Evolutionary conservation across 345 rosid genomes (phyloP).

Genomic region (Triadica sebifera): DNA sequence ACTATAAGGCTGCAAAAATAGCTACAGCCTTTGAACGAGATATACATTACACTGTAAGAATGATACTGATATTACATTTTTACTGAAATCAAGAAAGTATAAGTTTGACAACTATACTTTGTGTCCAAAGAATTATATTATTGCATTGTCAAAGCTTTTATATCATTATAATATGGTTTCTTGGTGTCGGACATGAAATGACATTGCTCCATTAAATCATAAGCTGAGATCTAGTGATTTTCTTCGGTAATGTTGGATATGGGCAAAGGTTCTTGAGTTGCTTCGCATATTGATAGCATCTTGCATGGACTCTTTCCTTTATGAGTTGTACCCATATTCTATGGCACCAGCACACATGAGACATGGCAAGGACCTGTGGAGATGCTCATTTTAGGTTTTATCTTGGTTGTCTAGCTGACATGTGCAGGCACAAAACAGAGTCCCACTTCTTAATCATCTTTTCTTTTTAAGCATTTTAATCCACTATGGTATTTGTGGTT

Average conservation of each 20-base stretch:
- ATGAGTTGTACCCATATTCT: neutral
- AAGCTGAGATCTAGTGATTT: neutral
- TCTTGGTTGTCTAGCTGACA: constrained; percentile 5
- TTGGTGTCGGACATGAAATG: neutral
- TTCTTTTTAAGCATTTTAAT: no score
- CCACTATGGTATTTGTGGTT: no score
- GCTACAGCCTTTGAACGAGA: constrained; percentile 86
- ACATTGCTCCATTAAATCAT: neutral
- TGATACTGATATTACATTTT: neutral
- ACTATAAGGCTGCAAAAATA: constrained; percentile 91
- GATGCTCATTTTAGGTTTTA: neutral
- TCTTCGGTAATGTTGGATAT: neutral
- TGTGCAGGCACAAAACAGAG: neutral
- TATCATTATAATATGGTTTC: neutral
- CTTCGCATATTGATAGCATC: neutral
- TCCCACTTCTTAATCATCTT: neutral
- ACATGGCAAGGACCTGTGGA: neutral
- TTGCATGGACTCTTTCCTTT: neutral
- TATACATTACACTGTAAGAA: constrained; percentile 85
- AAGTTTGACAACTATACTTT: neutral
- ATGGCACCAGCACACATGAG: constrained; percentile 1
- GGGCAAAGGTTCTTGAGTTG: neutral
- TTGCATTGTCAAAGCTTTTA: neutral
- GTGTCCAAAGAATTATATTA: neutral
- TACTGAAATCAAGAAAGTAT: neutral